Evolutionary conservation across 768 basidiomycete genomes (phyloP).

Genomic region (Agaricus blazei): DNA sequence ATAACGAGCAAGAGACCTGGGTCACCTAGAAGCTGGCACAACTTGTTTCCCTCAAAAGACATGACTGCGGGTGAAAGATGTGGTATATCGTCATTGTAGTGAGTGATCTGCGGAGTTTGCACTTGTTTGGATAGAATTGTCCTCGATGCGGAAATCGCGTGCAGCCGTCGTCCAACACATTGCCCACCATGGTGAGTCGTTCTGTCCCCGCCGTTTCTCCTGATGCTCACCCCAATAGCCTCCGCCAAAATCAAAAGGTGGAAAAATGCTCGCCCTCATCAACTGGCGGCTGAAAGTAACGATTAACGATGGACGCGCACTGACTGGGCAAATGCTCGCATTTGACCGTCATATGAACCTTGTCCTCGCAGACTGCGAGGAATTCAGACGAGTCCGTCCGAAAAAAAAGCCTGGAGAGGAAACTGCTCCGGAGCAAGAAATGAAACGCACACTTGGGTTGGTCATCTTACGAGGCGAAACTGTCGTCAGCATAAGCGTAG

Average conservation of each 20-base stretch:
- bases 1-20: background rate
- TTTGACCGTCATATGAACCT: conserved; percentile 99
- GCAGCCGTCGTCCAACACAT: conserved; percentile 15
- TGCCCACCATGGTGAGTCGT: conserved; percentile 52
- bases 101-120: conserved; percentile 16
- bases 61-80: background rate
- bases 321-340: conserved; percentile 98
- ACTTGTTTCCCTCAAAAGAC: conserved; percentile 3
- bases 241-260: conserved; percentile 96
- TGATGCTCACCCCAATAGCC: conserved; percentile 42
- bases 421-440: conserved; percentile 78
- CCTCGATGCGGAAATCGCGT: conserved; percentile 13
- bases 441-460: conserved; percentile 94
- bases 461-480: conserved; percentile 96
- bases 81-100: background rate
- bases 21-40: conserved; percentile 5
- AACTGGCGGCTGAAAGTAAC: conserved; percentile 98
- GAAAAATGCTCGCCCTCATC: conserved; percentile 96
- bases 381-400: conserved; percentile 87
- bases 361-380: conserved; percentile 96
- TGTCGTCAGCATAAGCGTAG: conserved; percentile 91
- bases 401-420: conserved; percentile 90
- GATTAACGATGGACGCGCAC: conserved; percentile 92
- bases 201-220: background rate
- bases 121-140: conserved; percentile 17